Conservation (phyloP, 208 protist species). For the Spongospora subterranea region DNA sequence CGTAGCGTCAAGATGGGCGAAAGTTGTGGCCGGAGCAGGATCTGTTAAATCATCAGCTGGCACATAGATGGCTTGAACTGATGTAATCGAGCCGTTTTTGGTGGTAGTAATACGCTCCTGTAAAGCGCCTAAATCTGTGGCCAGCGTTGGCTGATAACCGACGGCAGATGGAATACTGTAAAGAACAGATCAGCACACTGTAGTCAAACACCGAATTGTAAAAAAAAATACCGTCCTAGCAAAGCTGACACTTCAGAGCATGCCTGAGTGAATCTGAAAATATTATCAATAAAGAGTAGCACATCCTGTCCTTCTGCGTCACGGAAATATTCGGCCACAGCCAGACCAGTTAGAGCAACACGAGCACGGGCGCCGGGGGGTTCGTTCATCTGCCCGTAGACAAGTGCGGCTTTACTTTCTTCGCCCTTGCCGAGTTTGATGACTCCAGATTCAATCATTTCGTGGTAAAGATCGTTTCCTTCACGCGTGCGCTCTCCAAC, state of each 20-base stretch:
- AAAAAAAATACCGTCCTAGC: conserved; percentile 76
- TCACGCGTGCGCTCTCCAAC: conserved; percentile 97
- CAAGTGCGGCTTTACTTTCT: conserved; percentile 95
- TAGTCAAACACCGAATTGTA: conserved; percentile 16
- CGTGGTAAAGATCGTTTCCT: conserved; percentile 94
- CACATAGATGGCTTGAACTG: conserved; percentile 95
- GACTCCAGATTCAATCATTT: conserved; percentile 94
- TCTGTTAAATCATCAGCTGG: conserved; percentile 98
- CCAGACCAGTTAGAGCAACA: conserved; percentile 94
- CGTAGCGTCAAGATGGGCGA: conserved; percentile 96
- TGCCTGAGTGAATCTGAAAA: conserved; percentile 98
- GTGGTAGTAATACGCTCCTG: conserved; percentile 98
- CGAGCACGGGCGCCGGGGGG: conserved; percentile 95
- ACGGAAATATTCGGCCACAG: conserved; percentile 98
- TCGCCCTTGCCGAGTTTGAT: conserved; percentile 87
- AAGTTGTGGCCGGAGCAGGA: conserved; percentile 96
- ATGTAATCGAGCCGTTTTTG: conserved; percentile 93
- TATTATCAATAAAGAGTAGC: conserved; percentile 98
- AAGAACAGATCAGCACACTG: conserved; percentile 69
- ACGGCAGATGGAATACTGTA: conserved; percentile 97
- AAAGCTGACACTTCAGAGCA: conserved; percentile 97
- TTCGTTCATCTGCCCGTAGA: conserved; percentile 99
- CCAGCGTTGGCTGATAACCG: conserved; percentile 97
- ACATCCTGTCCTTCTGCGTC: conserved; percentile 96
- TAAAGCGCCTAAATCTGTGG: conserved; percentile 94